Base-by-base conservation (phyloP, 176 grass and related monocot species). In the Aegilops tauschii region DNA sequence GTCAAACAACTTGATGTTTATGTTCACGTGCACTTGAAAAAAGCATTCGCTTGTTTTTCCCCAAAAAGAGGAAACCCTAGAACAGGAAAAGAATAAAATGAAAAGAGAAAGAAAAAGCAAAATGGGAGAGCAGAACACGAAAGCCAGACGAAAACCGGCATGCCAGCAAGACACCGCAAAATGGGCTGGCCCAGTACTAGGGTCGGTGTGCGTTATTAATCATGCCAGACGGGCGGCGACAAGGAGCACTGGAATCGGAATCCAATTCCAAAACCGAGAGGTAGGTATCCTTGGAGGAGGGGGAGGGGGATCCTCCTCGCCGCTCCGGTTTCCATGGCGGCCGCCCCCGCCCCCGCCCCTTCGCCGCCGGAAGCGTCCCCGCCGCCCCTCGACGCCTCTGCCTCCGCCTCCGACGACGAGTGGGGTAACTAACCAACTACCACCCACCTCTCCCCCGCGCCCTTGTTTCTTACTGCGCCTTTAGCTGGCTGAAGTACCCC, bases 281-380 rank as follows among this genome's bases (percentile, higher is more conserved):
- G 50, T 54, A 74, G 71, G 71, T 23, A 73, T 73, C 39, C 70
- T 73, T 73, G 37, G 70, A 73, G 70, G 70, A 74, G 42, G 72
- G 40, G 12, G 18, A 21, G 54, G 54, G 54, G 18, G 18, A 25
- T 75, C 71, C 72, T 75, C 71, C 35, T 17, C n/a, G 71, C 39
- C 40, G 71, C 71, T 40, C 71, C n/a, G 71, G 3, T 47, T 75
- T 75, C 40, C 72, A 75, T 75, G 72, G 72, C 72, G 72, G 40
- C 72, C 42, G 40, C 72, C 72, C 16, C 42, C 13, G 40, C 25
- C 23, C 42, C 72, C 13, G 40, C 42, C 23, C 42, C 42, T 14
- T 49, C 23, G 42, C 72, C 72, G 42, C n/a, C 72, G n/a, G 72
- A 75, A 44, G 72, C 42, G 44, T 49, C 40, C 71, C 72, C 72